Base-by-base conservation (phyloP, 225 moss, liverwort and hornwort genomes). In the Straminergon stramineum region DNA sequence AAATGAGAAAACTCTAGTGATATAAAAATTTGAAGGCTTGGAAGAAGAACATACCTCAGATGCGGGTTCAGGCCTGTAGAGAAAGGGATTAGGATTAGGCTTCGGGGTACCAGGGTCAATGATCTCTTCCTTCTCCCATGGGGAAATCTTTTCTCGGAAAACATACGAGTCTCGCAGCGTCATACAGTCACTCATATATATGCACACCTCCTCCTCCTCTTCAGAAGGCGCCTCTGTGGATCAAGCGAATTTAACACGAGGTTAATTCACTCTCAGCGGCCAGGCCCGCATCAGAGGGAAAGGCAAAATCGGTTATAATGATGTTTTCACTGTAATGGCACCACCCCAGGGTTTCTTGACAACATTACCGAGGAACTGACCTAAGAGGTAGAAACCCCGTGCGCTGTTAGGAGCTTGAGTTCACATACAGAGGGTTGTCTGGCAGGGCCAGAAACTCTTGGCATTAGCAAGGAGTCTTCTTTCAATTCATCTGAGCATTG, bases 41-140 rank as follows among this genome's bases (percentile, higher is more conserved):
- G 56, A 79, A 77, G 79, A 71, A 79, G 39, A 64, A 73, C 87
- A 67, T 93, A 96, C 96, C 94, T 87, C 91, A 39, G 97, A 95
- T 24, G 94, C 78, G 73, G 92, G 88, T 89, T 95, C 95, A 35
- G 97, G 92, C 56, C 85, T 91, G 83, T 91, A 97, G 57, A 88
- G 75, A 77, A 98, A 96, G 63, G 95, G 95, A 86, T 95, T 86
- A 52, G 90, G 95, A 91, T 98, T 96, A 51, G 94, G 95, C 88
- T 97, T 98, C 5, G 97, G 97, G 74, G 97, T 98, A 79, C 94
- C 92, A 53, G 95, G 96, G 83, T 98, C 98, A 21, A 92, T 95
- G 70, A 98, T 98, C 84, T 95, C 93, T 87, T 98, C 96, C 91
- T 95, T 96, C 79, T 96, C 94, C 98, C 98, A 98, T 21, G 97